These are phyloP conservation scores for Suillus discolor DNA, from an alignment of 768 basidiomycete species.

Conservation along the genomic window DNA sequence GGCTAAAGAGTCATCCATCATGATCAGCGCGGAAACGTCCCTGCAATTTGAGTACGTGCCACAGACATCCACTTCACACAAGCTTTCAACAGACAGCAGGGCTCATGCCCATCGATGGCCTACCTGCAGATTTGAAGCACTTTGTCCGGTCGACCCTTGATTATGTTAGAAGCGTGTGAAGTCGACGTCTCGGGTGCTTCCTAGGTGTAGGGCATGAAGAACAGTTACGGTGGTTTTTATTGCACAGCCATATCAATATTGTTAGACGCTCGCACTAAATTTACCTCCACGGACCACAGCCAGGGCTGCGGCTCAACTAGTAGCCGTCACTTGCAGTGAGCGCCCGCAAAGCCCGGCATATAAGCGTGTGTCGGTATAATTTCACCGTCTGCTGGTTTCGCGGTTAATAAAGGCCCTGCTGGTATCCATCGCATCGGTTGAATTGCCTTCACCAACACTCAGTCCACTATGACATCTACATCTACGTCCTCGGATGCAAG, in stretches of 20 bases:
- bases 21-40: background rate
- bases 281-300: background rate
- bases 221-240: background rate
- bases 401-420: background rate
- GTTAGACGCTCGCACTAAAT: background rate
- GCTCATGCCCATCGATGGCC: background rate
- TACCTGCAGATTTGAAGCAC: background rate
- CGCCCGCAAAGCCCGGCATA: background rate
- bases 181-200: background rate
- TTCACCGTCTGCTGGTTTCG: background rate
- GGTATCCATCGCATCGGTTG: too few relatives aligned
- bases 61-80: background rate
- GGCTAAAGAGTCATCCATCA: constrained; percentile 56
- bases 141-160: background rate
- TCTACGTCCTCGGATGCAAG: background rate
- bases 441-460: background rate
- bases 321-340: background rate
- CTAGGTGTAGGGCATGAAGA: background rate
- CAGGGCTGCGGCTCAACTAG: background rate
- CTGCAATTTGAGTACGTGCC: background rate
- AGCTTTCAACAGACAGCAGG: background rate
- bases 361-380: background rate
- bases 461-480: background rate
- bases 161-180: background rate
- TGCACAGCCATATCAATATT: background rate